Conservation (phyloP, 208 protist genomes). For the Wallacemonas sp. region DNA sequence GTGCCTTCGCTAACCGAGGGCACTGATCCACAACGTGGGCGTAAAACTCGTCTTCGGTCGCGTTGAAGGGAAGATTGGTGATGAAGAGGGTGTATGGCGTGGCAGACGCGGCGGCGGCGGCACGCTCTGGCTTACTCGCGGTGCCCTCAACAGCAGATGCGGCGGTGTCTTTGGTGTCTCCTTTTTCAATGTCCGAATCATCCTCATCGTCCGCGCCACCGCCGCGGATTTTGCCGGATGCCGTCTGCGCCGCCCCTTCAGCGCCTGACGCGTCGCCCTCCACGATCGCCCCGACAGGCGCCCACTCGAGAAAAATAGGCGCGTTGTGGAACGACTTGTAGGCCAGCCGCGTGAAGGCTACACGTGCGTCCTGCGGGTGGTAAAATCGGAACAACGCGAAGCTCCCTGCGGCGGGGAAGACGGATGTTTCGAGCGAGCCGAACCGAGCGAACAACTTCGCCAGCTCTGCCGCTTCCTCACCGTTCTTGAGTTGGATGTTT, state of each 20-base stretch:
- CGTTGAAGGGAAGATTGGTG: slow-evolving; percentile 83
- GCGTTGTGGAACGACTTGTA: slow-evolving; percentile 94
- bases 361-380: slow-evolving; percentile 83
- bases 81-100: slow-evolving; percentile 86
- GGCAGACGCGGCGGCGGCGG: slow-evolving; percentile 18
- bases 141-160: no score
- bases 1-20: slow-evolving; percentile 92
- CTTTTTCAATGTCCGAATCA: background rate
- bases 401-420: slow-evolving; percentile 55
- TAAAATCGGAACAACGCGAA: slow-evolving; percentile 81
- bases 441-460: slow-evolving; percentile 70
- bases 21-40: slow-evolving; percentile 73
- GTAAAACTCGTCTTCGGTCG: slow-evolving; percentile 76
- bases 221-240: background rate
- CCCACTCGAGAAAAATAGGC: slow-evolving; percentile 98
- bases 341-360: slow-evolving; percentile 94
- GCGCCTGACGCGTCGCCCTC: slow-evolving; percentile 34
- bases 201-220: slow-evolving; percentile 11
- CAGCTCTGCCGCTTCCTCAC: slow-evolving; percentile 58
- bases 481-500: slow-evolving; percentile 53
- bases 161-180: background rate
- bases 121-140: slow-evolving; percentile 13
- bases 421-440: slow-evolving; percentile 68
- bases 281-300: slow-evolving; percentile 87
- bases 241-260: background rate